phyloP scores from a whole-genome alignment of 2,329 filamentous ascomycete genomes.

The Colletotrichum echinochloae region DNA sequence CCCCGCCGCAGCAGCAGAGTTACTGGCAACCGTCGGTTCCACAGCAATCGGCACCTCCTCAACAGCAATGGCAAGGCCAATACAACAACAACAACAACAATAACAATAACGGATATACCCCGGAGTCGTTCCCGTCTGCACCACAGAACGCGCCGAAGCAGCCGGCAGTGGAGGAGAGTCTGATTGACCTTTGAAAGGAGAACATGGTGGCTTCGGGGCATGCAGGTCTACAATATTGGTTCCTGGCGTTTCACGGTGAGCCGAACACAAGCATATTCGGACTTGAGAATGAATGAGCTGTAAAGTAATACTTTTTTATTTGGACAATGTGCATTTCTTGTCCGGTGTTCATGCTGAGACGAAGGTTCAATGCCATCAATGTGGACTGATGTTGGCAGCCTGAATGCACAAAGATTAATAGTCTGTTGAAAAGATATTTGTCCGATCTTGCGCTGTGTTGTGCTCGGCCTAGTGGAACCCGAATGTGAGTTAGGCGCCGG shows the following conservation, averaged over 20 bases:
- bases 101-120: constrained; percentile 61
- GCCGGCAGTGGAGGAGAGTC: constrained; percentile 76
- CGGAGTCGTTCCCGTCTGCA: constrained; percentile 74
- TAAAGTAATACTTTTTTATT: constrained; percentile 31
- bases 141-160: constrained; percentile 71
- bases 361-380: neutral
- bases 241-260: constrained; percentile 35
- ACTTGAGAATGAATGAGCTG: constrained; percentile 26
- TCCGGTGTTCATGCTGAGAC: neutral
- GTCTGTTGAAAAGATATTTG: neutral
- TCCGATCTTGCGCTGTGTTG: too few relatives aligned
- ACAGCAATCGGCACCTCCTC: constrained; percentile 45
- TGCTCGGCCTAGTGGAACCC: neutral
- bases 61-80: constrained; percentile 44
- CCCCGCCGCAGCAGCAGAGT: constrained; percentile 43
- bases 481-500: neutral
- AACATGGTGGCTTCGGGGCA: constrained; percentile 7
- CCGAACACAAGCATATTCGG: constrained; percentile 24
- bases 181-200: constrained; percentile 77
- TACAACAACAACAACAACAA: constrained; percentile 47
- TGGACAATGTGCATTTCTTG: constrained; percentile 4
- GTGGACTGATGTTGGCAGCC: neutral
- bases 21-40: constrained; percentile 53
- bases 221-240: constrained; percentile 21
- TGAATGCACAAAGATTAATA: constrained; percentile 17